Percentiles rank a stretch among this genome's conserved stretches.
Conservation (phyloP, 345 rosid genomes). For the Euphorbia peplus region DNA sequence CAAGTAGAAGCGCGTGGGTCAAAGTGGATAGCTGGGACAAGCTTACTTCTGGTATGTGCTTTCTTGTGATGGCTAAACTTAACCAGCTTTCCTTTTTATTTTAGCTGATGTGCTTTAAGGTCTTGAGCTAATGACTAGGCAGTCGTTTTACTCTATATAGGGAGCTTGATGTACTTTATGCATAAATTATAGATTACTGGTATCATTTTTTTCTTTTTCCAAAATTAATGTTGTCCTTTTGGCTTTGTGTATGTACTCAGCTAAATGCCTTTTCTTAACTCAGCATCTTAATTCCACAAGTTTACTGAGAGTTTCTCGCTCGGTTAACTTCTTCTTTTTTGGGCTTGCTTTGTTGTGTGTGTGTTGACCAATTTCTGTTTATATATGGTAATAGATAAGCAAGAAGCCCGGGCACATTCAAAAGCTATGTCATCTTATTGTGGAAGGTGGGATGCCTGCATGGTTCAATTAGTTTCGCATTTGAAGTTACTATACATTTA, state of each 20-base stretch:
- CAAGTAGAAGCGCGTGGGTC: constrained; percentile 52
- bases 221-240: background rate
- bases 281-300: too few relatives aligned
- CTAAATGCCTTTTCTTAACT: constrained; percentile 6
- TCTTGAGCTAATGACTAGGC: background rate
- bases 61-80: background rate
- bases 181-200: background rate
- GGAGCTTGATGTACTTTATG: constrained; percentile 1
- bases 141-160: background rate
- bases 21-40: constrained; percentile 68
- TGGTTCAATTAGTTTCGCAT: background rate
- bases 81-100: background rate
- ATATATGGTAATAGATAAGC: constrained; percentile 53
- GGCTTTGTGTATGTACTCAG: too few relatives aligned
- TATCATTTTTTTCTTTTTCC: background rate
- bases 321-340: background rate
- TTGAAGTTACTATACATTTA: background rate
- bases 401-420: constrained; percentile 84
- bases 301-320: constrained; percentile 16
- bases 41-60: constrained; percentile 43
- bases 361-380: constrained; percentile 11
- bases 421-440: constrained; percentile 87
- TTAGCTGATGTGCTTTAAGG: background rate
- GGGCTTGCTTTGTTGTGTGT: background rate
- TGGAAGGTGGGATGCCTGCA: constrained; percentile 61